Evolutionary conservation across 208 protist species (phyloP).

Genomic region (Trichomonas vaginalis): DNA sequence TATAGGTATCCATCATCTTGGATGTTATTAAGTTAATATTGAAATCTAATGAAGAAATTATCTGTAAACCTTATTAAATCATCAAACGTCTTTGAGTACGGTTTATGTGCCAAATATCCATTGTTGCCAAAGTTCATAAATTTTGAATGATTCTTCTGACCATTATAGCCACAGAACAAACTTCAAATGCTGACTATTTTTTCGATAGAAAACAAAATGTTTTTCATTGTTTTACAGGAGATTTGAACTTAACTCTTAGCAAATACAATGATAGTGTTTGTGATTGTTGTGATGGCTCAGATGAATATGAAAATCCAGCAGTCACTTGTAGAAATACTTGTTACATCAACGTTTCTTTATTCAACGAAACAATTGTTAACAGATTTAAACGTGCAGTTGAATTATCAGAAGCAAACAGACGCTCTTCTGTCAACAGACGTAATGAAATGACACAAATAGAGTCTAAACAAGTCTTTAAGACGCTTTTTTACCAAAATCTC

Average conservation of each 20-base stretch:
- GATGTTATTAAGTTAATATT: no score
- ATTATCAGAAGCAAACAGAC: neutral
- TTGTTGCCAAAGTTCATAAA: no score
- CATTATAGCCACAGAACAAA: neutral
- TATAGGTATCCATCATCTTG: no score
- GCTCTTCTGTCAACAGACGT: neutral
- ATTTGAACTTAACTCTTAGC: neutral
- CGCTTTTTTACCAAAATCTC: neutral
- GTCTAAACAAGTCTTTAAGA: neutral
- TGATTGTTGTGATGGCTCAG: conserved; percentile 23
- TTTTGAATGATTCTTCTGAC: neutral
- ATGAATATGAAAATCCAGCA: conserved; percentile 35
- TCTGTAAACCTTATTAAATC: no score
- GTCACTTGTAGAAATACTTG: conserved; percentile 36
- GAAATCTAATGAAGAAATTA: no score
- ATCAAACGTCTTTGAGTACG: no score
- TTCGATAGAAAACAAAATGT: neutral
- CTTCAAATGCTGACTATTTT: neutral
- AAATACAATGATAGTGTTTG: conserved; percentile 19
- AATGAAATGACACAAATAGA: neutral
- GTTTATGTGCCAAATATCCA: no score
- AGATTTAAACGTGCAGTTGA: neutral
- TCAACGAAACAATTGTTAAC: neutral
- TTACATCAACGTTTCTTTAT: neutral
- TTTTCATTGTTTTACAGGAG: neutral